These are phyloP conservation scores for Pseudopithomyces chartarum DNA, from an alignment of 2,329 filamentous ascomycete species.

Conservation along the genomic window DNA sequence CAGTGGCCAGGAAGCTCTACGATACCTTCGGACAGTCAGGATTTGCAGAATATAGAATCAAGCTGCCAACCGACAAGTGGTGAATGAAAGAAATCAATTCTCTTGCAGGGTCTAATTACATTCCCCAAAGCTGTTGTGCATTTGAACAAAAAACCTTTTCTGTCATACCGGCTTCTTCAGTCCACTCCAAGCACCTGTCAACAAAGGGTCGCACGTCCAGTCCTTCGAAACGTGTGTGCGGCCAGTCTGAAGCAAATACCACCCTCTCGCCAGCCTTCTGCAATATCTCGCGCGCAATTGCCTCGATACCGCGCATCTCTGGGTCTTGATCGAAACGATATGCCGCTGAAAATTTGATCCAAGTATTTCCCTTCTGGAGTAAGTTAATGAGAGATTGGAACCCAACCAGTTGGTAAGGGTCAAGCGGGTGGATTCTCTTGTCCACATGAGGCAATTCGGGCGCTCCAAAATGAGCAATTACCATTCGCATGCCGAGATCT, in stretches of 20 bases:
- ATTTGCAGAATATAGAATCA: not conserved
- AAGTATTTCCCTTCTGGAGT: slow-evolving; percentile 55
- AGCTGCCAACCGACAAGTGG: not conserved
- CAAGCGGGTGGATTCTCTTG: slow-evolving; percentile 19
- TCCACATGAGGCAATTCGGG: slow-evolving; percentile 44
- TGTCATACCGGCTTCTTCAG: slow-evolving; percentile 52
- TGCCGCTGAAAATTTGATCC: slow-evolving; percentile 63
- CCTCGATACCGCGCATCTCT: slow-evolving; percentile 53
- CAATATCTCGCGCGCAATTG: slow-evolving; percentile 55
- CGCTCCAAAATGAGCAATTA: slow-evolving; percentile 65
- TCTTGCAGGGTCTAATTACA: not conserved
- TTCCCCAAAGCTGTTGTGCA: slow-evolving; percentile 58
- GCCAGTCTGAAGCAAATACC: slow-evolving; percentile 68
- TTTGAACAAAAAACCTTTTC: slow-evolving; percentile 61
- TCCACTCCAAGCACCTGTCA: slow-evolving; percentile 58
- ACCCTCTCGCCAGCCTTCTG: slow-evolving; percentile 45
- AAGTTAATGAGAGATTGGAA: slow-evolving; percentile 57
- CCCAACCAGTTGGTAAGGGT: slow-evolving; percentile 52
- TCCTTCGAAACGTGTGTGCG: slow-evolving; percentile 65
- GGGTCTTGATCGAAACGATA: slow-evolving; percentile 59
- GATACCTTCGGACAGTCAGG: slow-evolving; percentile 1
- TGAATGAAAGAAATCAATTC: not conserved
- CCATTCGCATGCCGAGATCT: slow-evolving; percentile 57
- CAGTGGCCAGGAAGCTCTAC: slow-evolving; percentile 15
- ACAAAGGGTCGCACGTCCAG: slow-evolving; percentile 62